A percentile compares a stretch with the other conserved stretches of the same genome.
These are phyloP conservation scores for Cystobasidium ongulense DNA, from an alignment of 768 basidiomycete genomes.

Conservation along the genomic window DNA sequence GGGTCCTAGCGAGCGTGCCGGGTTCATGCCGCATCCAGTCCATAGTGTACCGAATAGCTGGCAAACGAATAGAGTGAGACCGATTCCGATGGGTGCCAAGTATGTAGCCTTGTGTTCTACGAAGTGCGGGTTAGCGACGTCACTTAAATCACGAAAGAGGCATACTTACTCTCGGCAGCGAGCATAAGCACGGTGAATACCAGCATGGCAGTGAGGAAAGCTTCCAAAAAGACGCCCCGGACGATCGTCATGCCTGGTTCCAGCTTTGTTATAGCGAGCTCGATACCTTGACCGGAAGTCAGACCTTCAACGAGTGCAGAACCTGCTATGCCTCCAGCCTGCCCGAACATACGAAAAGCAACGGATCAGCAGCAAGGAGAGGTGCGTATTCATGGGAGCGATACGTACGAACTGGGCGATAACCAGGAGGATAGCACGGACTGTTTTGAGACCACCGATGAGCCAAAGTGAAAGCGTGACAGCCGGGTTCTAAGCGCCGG, in stretches of 20 bases:
- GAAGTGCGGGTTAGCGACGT: not conserved
- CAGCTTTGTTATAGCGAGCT: slow-evolving; percentile 31
- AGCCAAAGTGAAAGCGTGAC: slow-evolving; percentile 34
- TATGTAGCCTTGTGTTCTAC: slow-evolving; percentile 47
- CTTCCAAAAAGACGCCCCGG: slow-evolving; percentile 37
- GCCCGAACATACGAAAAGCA: not conserved
- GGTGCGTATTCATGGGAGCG: not conserved
- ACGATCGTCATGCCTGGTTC: slow-evolving; percentile 20
- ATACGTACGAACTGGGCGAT: slow-evolving; percentile 31
- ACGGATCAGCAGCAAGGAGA: not conserved
- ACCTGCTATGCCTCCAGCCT: slow-evolving; percentile 36
- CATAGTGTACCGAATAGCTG: slow-evolving; percentile 37
- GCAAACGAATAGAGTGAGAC: slow-evolving; percentile 36
- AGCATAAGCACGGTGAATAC: slow-evolving; percentile 36
- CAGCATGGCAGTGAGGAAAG: slow-evolving; percentile 36
- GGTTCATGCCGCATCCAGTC: slow-evolving; percentile 29
- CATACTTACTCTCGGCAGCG: slow-evolving; percentile 34
- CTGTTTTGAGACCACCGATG: slow-evolving; percentile 33
- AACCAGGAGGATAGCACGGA: slow-evolving; percentile 35
- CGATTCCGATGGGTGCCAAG: slow-evolving; percentile 49
- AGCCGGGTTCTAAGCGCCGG: slow-evolving; percentile 34
- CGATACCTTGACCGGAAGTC: slow-evolving; percentile 29
- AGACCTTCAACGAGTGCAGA: slow-evolving; percentile 32
- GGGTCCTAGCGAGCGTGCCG: slow-evolving; percentile 27
- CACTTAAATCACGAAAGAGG: not conserved